Conservation (phyloP, 139 green algal genomes). For the Pleodorina starrii region DNA sequence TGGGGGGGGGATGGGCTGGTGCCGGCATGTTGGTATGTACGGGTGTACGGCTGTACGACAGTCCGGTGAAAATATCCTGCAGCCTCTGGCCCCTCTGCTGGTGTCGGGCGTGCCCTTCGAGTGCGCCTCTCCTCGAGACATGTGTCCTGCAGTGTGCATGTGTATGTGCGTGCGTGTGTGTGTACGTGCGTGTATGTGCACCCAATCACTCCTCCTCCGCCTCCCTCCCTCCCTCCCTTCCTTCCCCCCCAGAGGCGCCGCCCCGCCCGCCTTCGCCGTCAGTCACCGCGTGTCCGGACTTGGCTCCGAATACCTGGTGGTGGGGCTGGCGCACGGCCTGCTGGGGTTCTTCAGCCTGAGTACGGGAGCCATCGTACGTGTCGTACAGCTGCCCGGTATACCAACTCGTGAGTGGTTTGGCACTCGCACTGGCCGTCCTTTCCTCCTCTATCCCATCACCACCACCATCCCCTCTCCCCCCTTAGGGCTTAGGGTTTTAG, state of each 20-base stretch:
- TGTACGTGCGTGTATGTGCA: no score
- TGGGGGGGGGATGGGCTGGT: no score
- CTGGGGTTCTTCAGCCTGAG: constrained; percentile 62
- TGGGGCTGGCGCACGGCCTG: constrained; percentile 56
- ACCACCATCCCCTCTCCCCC: not conserved
- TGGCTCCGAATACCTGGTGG: constrained; percentile 69
- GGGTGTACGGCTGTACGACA: no score
- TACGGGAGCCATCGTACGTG: constrained; percentile 39
- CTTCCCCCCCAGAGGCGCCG: constrained; percentile 27
- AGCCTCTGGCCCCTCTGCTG: no score
- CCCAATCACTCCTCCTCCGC: no score
- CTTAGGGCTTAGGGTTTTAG: not conserved
- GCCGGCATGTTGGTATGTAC: no score
- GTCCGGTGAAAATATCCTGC: no score
- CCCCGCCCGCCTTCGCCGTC: constrained; percentile 61
- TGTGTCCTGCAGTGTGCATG: no score
- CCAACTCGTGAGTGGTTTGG: not conserved
- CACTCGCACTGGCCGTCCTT: not conserved
- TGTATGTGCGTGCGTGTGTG: no score
- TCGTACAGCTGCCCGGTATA: constrained; percentile 33
- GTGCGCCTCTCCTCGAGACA: no score
- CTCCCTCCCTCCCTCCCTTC: no score
- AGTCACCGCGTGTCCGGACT: constrained; percentile 43
- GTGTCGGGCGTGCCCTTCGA: no score
- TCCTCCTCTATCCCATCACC: not conserved